Percentiles rank a stretch among this genome's conserved stretches.
Conservation (phyloP, 768 basidiomycete genomes). For the Crassisporium funariophilum region DNA sequence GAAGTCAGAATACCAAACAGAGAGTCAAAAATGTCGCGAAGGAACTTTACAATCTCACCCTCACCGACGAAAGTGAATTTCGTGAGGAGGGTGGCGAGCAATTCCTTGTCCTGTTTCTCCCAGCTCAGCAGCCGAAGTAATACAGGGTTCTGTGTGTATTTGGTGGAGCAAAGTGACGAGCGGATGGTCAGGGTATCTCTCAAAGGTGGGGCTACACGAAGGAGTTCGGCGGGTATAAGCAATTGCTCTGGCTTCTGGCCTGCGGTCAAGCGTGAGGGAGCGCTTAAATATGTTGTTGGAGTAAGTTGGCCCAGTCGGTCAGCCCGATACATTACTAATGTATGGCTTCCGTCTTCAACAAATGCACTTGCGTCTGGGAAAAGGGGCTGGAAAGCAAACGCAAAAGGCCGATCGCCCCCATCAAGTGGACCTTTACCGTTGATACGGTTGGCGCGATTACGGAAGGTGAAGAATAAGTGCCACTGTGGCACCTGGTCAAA, state of each 20-base stretch:
- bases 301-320: conserved; percentile 66
- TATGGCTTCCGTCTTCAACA: conserved; percentile 88
- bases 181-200: conserved; percentile 82
- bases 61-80: conserved; percentile 93
- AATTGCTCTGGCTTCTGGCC: conserved; percentile 66
- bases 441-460: conserved; percentile 59
- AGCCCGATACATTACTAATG: conserved; percentile 79
- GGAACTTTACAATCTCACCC: conserved; percentile 92
- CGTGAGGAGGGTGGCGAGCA: conserved; percentile 70
- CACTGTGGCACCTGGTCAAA: conserved; percentile 67
- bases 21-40: conserved; percentile 89
- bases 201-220: conserved; percentile 65
- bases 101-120: conserved; percentile 71
- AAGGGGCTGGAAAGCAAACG: conserved; percentile 90
- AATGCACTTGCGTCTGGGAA: conserved; percentile 77
- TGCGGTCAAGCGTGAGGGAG: conserved; percentile 58
- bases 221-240: conserved; percentile 57
- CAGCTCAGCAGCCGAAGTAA: conserved; percentile 80
- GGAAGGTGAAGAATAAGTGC: conserved; percentile 95
- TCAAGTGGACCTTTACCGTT: conserved; percentile 41
- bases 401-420: conserved; percentile 74
- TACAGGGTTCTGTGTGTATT: conserved; percentile 88
- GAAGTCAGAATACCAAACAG: conserved; percentile 89
- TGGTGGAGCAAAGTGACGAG: conserved; percentile 89
- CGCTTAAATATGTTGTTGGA: conserved; percentile 71